Percentiles rank a stretch among this genome's conserved stretches.
phyloP scores from a whole-genome alignment of 768 basidiomycete genomes.

The Termitomyces sp. region DNA sequence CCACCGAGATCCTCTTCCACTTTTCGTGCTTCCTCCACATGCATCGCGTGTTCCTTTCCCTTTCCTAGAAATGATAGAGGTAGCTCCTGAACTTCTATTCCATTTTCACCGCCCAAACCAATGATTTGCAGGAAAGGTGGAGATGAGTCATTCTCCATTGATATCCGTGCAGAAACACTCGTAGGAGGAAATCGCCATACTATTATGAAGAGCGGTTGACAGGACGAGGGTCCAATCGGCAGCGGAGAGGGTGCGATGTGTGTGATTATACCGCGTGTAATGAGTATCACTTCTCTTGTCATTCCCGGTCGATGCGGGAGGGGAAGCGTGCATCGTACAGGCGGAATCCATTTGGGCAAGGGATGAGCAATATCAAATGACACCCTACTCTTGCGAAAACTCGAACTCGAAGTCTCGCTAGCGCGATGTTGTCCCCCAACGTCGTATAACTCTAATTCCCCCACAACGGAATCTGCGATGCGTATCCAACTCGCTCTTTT shows the following conservation, averaged over 20 bases:
- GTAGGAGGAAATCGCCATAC: slow-evolving; percentile 57
- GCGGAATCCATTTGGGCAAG: slow-evolving; percentile 45
- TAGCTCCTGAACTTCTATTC: slow-evolving; percentile 71
- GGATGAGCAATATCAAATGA: slow-evolving; percentile 20
- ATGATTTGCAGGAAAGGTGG: slow-evolving; percentile 60
- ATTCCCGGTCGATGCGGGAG: slow-evolving; percentile 23
- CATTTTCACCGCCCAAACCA: slow-evolving; percentile 56
- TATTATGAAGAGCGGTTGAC: slow-evolving; percentile 48
- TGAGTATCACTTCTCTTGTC: slow-evolving; percentile 45
- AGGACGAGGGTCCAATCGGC: slow-evolving; percentile 39
- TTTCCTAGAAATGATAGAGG: slow-evolving; percentile 49
- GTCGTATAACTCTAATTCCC: slow-evolving; percentile 65
- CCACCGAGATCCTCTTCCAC: slow-evolving; percentile 64
- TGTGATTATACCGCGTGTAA: slow-evolving; percentile 66
- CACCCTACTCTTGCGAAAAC: slow-evolving; percentile 30
- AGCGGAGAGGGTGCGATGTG: slow-evolving; percentile 67
- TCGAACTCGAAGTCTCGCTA: slow-evolving; percentile 16
- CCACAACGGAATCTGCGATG: slow-evolving; percentile 72
- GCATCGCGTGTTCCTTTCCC: slow-evolving; percentile 29
- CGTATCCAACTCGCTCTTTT: slow-evolving; percentile 86
- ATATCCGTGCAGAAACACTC: slow-evolving; percentile 45
- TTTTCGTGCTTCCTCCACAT: slow-evolving; percentile 39
- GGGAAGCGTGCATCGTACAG: slow-evolving; percentile 43
- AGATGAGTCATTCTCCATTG: slow-evolving; percentile 15
- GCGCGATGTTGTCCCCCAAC: slow-evolving; percentile 23